Evolutionary conservation across 345 rosid species (phyloP), one percentile per base, ranked within the genome.

Genomic region (Tarenaya hassleriana): DNA sequence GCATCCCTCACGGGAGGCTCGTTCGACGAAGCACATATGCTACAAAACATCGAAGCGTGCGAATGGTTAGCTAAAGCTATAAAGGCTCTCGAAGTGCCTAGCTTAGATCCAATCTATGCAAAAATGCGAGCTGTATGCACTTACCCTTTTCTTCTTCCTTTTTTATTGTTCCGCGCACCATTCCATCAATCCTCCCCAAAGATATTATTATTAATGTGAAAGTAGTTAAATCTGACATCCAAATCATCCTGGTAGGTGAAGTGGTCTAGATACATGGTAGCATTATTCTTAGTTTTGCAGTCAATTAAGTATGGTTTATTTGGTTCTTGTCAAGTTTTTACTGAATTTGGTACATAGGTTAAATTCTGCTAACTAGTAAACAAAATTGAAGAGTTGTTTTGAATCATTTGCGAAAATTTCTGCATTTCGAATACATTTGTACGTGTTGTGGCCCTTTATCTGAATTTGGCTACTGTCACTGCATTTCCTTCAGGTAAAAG

Each of bases 1-100:
- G 77, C 83, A 51, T 80, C 78, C 61, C 67, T 92, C 40, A 78
- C 94, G 16, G 91, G 88, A 43, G 95, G 99, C 61, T 66, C 88
- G 33, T 92, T 92, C 78, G 99, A 88, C 52, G 99, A 92, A 67
- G 85, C 79, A 41, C 81, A 59, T 61, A 88, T 92, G 95, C 84
- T 77, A 62, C 82, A 86, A 67, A 92, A 88, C 62, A 76, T 88
- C 48, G 99, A 88, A 69, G 97, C 95, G 56, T 92, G 99, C 56
- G 99, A 92, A 74, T 92, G 99, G 99, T 72, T 92, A 63, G 81
- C 94, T 61, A 76, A 74, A 77, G 89, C 84, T 64, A 73, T 86
- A 43, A 74, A 53, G 62, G 91, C 83, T 45, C 87, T 88, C 55
- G 78, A 85, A 74, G 85, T 70, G 56, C 97, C 99, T 50, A 81